Base-by-base conservation (phyloP, 345 rosid genomes). In the Combretum micranthum region DNA sequence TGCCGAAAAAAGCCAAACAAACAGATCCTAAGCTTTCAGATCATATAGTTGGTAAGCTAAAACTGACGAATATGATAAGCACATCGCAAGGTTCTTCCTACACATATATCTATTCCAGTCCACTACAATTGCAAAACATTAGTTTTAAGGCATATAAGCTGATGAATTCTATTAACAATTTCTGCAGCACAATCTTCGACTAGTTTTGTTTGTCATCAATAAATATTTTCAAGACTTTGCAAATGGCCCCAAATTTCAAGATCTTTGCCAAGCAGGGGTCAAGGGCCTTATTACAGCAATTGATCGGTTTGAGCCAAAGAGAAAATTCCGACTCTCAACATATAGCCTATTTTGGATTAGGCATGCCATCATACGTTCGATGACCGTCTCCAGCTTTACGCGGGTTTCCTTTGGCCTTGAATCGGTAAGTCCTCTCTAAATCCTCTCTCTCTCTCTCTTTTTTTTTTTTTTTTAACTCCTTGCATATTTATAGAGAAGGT, bases 191-290 rank as follows among this genome's bases (percentile, higher is more conserved):
- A 93, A 93, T 80, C 97, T 93, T 58, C 85, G 99, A 47, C 89
- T 93, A 49, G 85, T 93, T 14, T 62, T 93, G 75, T 93, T 88
- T 65, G 88, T 76, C 44, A 89, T 89, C 70, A 93, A 87, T 68
- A 89, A 85, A 71, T 80, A 89, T 50, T 93, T 93, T 68, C 90
- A 87, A 70, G 94, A 89, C 65, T 82, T 79, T 56, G 77, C 86
- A 60, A 85, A 80, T 19, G 83, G 91, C 22, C 81, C 94, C 5
- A 87, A 63, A 56, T 93, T 89, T 50, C 94, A 87, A 73, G 99
- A 93, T 73, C 84, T 93, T 62, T 93, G 99, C 74, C 99, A 93
- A 75, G 97, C 96, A 12, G 99, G 99, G 51, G 84, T 82, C 51
- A 85, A 61, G 71, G 99, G 99, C 37, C 96, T 89, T 20, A 87